Evolutionary conservation across 495 filamentous ascomycete genomes (phyloP).

Genomic region (Xylaria intraflava): DNA sequence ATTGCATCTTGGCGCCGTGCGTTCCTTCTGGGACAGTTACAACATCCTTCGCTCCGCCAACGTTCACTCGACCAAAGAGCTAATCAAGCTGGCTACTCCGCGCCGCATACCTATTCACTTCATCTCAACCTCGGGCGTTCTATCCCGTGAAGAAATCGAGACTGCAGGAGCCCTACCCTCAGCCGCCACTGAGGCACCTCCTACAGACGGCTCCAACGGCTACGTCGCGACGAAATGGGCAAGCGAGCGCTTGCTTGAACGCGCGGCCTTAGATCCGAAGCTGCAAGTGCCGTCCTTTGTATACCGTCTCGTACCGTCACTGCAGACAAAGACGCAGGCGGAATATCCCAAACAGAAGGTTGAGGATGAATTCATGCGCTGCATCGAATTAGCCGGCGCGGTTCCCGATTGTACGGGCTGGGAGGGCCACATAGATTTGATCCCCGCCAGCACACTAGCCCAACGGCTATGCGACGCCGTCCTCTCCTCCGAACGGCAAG

Average conservation of each 20-base stretch:
- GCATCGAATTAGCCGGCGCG: too few relatives aligned
- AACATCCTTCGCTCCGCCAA: slow-evolving; percentile 35
- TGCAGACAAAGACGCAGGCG: too few relatives aligned
- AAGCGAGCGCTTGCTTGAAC: slow-evolving; percentile 44
- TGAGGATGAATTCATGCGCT: too few relatives aligned
- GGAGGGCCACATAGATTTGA: too few relatives aligned
- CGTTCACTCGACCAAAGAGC: slow-evolving; percentile 34
- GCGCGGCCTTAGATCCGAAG: too few relatives aligned
- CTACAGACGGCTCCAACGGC: slow-evolving; percentile 30
- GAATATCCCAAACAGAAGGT: too few relatives aligned
- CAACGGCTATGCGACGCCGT: too few relatives aligned
- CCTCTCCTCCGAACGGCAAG: too few relatives aligned
- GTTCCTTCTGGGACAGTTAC: slow-evolving; percentile 47
- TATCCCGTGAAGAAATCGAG: slow-evolving; percentile 6
- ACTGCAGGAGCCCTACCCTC: not conserved
- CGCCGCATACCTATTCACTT: slow-evolving; percentile 35
- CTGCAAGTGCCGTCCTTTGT: too few relatives aligned
- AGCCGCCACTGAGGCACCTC: not conserved
- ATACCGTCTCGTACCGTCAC: too few relatives aligned
- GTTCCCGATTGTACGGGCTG: too few relatives aligned
- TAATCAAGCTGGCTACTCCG: slow-evolving; percentile 13
- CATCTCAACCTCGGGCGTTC: slow-evolving; percentile 34
- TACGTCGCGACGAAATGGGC: slow-evolving; percentile 51
- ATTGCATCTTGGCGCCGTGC: slow-evolving; percentile 48
- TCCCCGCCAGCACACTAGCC: too few relatives aligned